Evolutionary conservation across 495 filamentous ascomycete genomes (phyloP).

Genomic region (Xylaria longipes): DNA sequence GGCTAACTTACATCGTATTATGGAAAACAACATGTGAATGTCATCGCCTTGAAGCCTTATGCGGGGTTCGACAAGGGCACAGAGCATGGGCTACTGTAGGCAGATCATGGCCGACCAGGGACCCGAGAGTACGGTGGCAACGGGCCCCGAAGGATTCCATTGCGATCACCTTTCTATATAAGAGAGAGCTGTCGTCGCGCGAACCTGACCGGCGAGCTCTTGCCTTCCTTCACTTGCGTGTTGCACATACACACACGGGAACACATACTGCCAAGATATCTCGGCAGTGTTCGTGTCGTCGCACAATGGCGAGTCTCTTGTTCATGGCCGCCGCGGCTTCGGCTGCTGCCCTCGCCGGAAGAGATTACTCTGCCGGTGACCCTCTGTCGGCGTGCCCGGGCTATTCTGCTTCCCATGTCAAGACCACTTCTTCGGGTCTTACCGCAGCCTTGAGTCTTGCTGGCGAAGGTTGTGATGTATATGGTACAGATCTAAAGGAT

Average conservation of each 20-base stretch:
- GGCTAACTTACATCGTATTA: conserved; percentile 2
- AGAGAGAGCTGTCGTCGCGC: neutral
- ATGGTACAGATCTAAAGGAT: conserved; percentile 70
- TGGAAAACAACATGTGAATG: neutral
- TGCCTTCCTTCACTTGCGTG: neutral
- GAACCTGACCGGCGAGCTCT: neutral
- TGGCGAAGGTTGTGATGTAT: conserved; percentile 71
- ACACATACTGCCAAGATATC: neutral
- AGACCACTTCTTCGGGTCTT: conserved; percentile 55
- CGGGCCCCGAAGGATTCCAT: conserved; percentile 8
- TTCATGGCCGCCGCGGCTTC: conserved; percentile 38
- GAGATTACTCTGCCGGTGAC: conserved; percentile 36
- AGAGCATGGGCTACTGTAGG: conserved; percentile 13
- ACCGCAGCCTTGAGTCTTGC: conserved; percentile 72
- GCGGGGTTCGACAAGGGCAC: conserved; percentile 14
- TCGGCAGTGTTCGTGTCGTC: neutral
- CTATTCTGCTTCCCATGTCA: conserved; percentile 72
- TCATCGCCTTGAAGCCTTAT: neutral
- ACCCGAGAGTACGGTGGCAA: neutral
- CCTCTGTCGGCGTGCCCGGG: conserved; percentile 65
- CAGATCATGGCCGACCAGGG: neutral
- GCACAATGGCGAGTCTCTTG: conserved; percentile 35
- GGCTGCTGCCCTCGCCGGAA: conserved; percentile 34
- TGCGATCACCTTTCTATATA: conserved; percentile 3
- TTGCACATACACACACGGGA: neutral